These are phyloP conservation scores for Intubia oerlemansii DNA, from an alignment of 2,329 filamentous ascomycete genomes.

Conservation along the genomic window DNA sequence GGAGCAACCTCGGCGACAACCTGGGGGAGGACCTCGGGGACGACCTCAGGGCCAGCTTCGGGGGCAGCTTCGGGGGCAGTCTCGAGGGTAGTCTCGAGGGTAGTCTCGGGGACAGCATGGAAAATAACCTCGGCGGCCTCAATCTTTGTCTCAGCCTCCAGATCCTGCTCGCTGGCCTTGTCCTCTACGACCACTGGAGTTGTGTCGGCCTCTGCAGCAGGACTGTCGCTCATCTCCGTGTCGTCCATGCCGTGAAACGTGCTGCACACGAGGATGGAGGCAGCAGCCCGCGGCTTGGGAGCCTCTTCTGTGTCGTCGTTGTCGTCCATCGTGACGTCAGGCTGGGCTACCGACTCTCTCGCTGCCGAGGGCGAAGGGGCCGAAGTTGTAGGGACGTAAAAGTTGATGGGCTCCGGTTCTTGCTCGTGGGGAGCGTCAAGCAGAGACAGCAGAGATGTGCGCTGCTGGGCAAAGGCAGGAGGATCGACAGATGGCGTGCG, in stretches of 20 bases:
- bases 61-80: no score
- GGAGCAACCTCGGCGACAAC: no score
- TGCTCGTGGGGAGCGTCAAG: conserved; percentile 31
- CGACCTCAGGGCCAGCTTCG: no score
- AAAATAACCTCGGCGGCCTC: no score
- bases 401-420: conserved; percentile 13
- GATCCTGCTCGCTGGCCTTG: no score
- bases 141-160: no score
- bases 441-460: conserved; percentile 38
- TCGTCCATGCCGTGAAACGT: not conserved
- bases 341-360: not conserved
- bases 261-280: conserved; percentile 3
- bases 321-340: not conserved
- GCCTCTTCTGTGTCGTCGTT: conserved; percentile 1
- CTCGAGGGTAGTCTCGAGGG: no score
- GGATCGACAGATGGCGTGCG: conserved; percentile 41
- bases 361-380: not conserved
- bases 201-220: no score
- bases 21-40: no score
- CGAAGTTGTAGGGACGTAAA: conserved; percentile 19
- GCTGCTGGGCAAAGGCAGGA: conserved; percentile 33
- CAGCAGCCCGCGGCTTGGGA: not conserved
- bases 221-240: conserved; percentile 3
- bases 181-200: no score
- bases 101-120: no score